Base-by-base conservation (phyloP, 345 rosid genomes). In the Boechera divaricarpa region DNA sequence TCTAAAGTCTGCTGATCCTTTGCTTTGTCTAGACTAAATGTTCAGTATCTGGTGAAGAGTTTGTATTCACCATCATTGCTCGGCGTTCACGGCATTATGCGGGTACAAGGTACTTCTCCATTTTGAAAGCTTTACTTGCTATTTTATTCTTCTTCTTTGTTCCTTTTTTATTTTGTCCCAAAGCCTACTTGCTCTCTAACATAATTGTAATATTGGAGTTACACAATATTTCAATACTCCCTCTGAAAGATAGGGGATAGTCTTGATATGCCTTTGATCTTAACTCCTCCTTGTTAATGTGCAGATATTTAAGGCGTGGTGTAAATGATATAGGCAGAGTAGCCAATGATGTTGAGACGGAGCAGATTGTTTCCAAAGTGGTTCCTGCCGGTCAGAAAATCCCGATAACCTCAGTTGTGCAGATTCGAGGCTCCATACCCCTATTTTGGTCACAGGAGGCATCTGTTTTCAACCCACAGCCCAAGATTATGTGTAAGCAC, bases 311-410 rank as follows among this genome's bases (percentile, higher is more conserved):
- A 75, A 89, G 89, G 79, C 96, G 98, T n/a, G 99, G 99, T 52
- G 91, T 95, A 54, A 91, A 89, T 77, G 87, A 87, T 61, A 82
- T 80, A 79, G 99, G 99, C 65, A 85, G 90, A 80, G 98, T 95
- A 54, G 99, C 99, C 63, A 95, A 95, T 76, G 98, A 92, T 73
- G 99, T 95, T 51, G 99, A 95, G 89, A 92, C 96, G 0, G 99
- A 95, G 69, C 99, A 95, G 70, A 91, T 95, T 69, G 86, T 92
- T 74, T 83, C 85, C 80, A 93, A 83, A 84, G 94, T 86, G 71
- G 87, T 82, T 82, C 86, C 87, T 58, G 87, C 74, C 42, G 96
- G 89, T 62, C 53, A 70, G 67, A 85, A 84, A 44, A 72, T 81
- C 66, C 90, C 86, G 59, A 86, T 92, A 76, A 80, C 96, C 84